Base-by-base conservation (phyloP, 2,329 filamentous ascomycete species). In the Intubia oerlemansii region DNA sequence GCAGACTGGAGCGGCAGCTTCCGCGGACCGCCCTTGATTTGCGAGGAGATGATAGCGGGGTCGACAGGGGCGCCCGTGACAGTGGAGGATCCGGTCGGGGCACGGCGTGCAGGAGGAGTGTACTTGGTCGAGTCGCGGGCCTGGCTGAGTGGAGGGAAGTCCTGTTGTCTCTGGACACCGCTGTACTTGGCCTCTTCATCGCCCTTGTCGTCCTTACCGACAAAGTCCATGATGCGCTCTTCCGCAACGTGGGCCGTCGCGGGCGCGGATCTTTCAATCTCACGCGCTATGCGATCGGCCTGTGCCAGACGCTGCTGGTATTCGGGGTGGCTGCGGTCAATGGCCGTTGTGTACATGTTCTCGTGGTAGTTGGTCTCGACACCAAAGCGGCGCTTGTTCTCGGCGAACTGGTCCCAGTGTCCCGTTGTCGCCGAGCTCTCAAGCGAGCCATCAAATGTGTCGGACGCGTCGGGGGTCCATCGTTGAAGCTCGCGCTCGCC, bases 111-210 rank as follows among this genome's bases (percentile, higher is more conserved):
- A 5, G 88, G 88, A 19, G 88, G 85, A 1, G 77, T 91, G 48
- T 98, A 98, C 49, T 80, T 85, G 50, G 28, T 24, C n/a, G 66
- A 66, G 38, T 60, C 56, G 12, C 57, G 52, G 24, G 49, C 52
- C 10, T 24, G 17, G 5, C 31, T 45, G 18, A 90, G 57, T n/a
- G 75, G 63, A 5, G 74, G 66, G 41, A 76, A 76, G 31, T 78
- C 72, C 37, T 66, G 60, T 38, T 66, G 61, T 38, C 85, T 72
- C 36, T 74, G 74, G 31, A 98, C 88, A 45, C 85, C 85, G 44
- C 84, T 93, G 41, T 61, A 82, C 70, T 88, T 93, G 45, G 90
- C 84, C 53, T 98, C 88, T 51, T 98, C 88, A 38, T 92, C 80
- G 10, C 68, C 73, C 29, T 71, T 69, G 29, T 75, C 65, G 22